Base-by-base conservation (phyloP, 1,284 basidiomycete genomes). In the Pseudozyma hubeiensis region DNA sequence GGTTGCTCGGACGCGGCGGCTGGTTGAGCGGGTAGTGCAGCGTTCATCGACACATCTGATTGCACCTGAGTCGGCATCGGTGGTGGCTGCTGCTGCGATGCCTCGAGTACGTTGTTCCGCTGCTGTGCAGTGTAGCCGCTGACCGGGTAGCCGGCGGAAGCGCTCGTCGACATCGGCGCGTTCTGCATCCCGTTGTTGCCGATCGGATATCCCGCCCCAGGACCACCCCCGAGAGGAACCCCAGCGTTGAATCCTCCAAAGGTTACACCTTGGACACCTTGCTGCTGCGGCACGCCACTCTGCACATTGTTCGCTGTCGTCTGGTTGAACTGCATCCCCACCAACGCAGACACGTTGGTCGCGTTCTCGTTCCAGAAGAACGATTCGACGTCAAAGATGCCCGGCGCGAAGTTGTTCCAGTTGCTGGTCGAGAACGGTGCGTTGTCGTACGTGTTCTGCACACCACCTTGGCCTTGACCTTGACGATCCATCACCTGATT, bases 321-420 rank as follows among this genome's bases (percentile, higher is more conserved):
- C 44, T 46, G 53, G 7, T n/a, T 34, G n/a, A 63, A 63, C 43
- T 58, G 58, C 47, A 55, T 52, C 10, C 60, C 59, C 60, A 68
- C 63, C 53, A 58, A 49, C 8, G 53, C 57, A 9, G 65, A 49
- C 13, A 56, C 55, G 17, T 44, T 44, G 7, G 53, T 52, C 5
- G 66, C 71, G 31, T 77, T 78, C 31, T 79, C 77, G 58, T 79
- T 79, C 77, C 77, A 79, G 59, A 75, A 79, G 50, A 77, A 77
- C 30, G 67, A 68, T 50, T 79, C 77, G 46, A 77, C 69, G 52
- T 79, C 77, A 46, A 79, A 79, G 48, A 77, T 64, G 5, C 69
- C 66, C 34, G 75, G 77, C 10, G 75, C 66, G 39, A 65, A 75
- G 14, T 57, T 49, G 45, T 34, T 53, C 57, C 57, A 59, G 44